Base-by-base conservation (phyloP, 2,329 filamentous ascomycete species). In the Exophiala aquamarina region DNA sequence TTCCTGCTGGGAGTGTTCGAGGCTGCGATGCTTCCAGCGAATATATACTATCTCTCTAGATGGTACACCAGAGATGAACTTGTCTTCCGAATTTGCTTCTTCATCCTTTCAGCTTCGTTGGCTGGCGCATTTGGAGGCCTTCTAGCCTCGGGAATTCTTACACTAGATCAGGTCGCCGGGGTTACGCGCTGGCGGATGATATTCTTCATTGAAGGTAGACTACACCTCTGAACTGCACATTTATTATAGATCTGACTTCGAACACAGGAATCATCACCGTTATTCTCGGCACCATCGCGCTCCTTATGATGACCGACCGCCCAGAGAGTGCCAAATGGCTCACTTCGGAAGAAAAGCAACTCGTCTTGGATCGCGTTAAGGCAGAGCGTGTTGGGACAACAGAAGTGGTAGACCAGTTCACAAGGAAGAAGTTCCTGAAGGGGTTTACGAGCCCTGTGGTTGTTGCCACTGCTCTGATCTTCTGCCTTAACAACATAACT, bases 51-150 rank as follows among this genome's bases (percentile, higher is more conserved):
- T 58, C 36, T 60, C 26, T 57, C 79, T 1, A 71, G 84, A 41
- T 89, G 84, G 84, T 89, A 88, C 56, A 73, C 83, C 13, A 73
- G 82, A 23, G 77, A 75, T 40, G 85, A 89, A 63, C 69, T 89
- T 4, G 76, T 81, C 0, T 87, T 87, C 63, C 76, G 84, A 0
- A 68, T 88, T 1, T 78, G 81, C 0, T 68, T 87, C 2, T 88
- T 87, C 65, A 80, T 88, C 44, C 82, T 87, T 45, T 85, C 82
- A 77, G 79, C 83, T 0, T 83, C 84, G 0, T 70, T 89, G 0
- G 84, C 84, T 0, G 84, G 84, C 2, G 84, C 84, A 0, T 88
- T 88, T 55, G 84, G 85, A 15, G 85, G 85, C 0, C 70, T 89
- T 0, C 69, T 89, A 0, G 79, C 80, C 0, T 80, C 74, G 1